phyloP scores from a whole-genome alignment of 2,329 filamentous ascomycete genomes.

The Fonsecaea erecta region DNA sequence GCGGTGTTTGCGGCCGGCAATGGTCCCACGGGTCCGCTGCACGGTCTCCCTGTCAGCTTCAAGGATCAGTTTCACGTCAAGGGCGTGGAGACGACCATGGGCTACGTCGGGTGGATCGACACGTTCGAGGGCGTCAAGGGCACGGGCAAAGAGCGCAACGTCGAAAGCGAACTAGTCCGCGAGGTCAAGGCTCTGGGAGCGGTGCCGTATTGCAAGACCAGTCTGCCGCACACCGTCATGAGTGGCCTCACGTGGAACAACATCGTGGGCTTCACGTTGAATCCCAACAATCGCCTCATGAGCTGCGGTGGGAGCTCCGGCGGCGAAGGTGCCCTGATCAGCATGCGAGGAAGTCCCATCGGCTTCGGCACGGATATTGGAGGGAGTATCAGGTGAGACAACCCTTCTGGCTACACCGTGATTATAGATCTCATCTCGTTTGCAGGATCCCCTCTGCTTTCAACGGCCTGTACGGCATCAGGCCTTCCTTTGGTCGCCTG shows the following conservation, averaged over 20 bases:
- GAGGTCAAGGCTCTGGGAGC: conserved; percentile 58
- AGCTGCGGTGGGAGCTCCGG: conserved; percentile 57
- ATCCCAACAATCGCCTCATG: conserved; percentile 50
- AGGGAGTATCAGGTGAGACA: conserved; percentile 46
- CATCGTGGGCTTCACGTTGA: conserved; percentile 56
- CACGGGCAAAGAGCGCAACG: conserved; percentile 54
- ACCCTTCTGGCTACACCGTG: neutral
- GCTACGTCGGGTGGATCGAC: too few relatives aligned
- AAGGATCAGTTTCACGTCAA: conserved; percentile 68
- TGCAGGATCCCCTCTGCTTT: conserved; percentile 43
- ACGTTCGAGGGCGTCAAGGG: conserved; percentile 44
- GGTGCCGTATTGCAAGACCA: conserved; percentile 60
- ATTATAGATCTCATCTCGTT: neutral
- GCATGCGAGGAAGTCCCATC: conserved; percentile 49
- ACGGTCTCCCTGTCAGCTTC: conserved; percentile 60
- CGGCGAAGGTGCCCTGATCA: conserved; percentile 50
- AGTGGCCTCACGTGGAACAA: conserved; percentile 55
- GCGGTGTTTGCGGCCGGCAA: conserved; percentile 42
- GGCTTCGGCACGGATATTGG: conserved; percentile 60
- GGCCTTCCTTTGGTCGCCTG: conserved; percentile 41
- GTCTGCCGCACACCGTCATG: conserved; percentile 58
- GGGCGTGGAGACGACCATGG: conserved; percentile 62
- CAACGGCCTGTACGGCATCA: conserved; percentile 45
- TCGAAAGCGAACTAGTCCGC: too few relatives aligned
- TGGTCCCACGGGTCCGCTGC: conserved; percentile 55